A percentile compares a stretch with the other conserved stretches of the same genome.
phyloP scores from a whole-genome alignment of 2,329 filamentous ascomycete genomes.

The Aspergillus latus region DNA sequence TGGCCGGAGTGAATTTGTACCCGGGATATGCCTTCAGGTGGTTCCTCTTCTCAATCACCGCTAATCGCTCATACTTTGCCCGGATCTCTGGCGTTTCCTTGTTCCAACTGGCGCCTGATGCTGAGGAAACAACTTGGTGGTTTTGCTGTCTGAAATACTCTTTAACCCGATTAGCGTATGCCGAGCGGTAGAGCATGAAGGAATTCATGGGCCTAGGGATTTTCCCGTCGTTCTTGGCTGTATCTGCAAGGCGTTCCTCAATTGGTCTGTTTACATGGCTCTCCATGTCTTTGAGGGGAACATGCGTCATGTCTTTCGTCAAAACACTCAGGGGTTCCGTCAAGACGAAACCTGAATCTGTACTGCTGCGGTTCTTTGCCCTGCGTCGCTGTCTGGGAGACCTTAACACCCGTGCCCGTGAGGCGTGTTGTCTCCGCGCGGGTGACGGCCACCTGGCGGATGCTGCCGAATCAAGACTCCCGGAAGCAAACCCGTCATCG shows the following conservation, averaged over 20 bases:
- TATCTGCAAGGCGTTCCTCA: slow-evolving; percentile 67
- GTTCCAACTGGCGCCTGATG: slow-evolving; percentile 85
- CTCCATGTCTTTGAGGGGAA: slow-evolving; percentile 74
- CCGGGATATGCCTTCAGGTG: slow-evolving; percentile 81
- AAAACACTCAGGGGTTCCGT: slow-evolving; percentile 29
- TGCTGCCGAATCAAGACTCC: slow-evolving; percentile 15
- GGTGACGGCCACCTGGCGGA: slow-evolving; percentile 22
- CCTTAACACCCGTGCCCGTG: slow-evolving; percentile 16
- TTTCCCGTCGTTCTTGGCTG: slow-evolving; percentile 70
- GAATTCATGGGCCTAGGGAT: slow-evolving; percentile 94
- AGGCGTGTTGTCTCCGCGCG: slow-evolving; percentile 15
- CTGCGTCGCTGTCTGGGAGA: slow-evolving; percentile 16
- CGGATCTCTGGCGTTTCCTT: slow-evolving; percentile 72
- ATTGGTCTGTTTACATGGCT: slow-evolving; percentile 71
- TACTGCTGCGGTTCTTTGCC: slow-evolving; percentile 11
- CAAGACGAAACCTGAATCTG: slow-evolving; percentile 13
- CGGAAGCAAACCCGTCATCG: slow-evolving; percentile 21
- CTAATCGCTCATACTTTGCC: slow-evolving; percentile 73
- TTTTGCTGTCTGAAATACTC: slow-evolving; percentile 80
- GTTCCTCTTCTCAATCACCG: slow-evolving; percentile 77
- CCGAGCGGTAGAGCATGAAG: slow-evolving; percentile 96
- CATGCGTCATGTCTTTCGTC: slow-evolving; percentile 39
- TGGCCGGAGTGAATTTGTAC: slow-evolving; percentile 83
- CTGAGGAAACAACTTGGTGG: slow-evolving; percentile 85
- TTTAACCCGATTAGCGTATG: slow-evolving; percentile 84